Percentiles rank a stretch among this genome's conserved stretches.
Evolutionary conservation across 176 grass and related monocot genomes (phyloP).

Genomic region (Musa schizocarpa): DNA sequence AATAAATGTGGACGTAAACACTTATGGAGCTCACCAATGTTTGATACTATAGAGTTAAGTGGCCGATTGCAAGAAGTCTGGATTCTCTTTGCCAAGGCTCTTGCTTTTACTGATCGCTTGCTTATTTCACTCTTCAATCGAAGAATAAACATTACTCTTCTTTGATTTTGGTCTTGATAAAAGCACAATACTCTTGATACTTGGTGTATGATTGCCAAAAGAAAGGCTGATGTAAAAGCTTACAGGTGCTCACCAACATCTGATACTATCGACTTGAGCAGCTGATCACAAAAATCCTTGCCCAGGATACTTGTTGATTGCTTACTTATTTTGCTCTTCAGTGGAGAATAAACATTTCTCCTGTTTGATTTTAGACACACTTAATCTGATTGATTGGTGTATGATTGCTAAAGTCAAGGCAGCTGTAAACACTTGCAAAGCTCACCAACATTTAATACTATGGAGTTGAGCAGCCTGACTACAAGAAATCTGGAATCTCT

Average conservation of each 20-base stretch:
- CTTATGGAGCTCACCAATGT: conserved; percentile 68
- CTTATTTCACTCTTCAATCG: conserved; percentile 63
- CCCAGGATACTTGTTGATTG: too few relatives aligned
- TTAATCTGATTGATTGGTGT: conserved; percentile 3
- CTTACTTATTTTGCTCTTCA: too few relatives aligned
- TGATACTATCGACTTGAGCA: too few relatives aligned
- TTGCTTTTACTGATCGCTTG: conserved; percentile 55
- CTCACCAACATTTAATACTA: conserved; percentile 71
- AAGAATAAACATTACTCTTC: conserved; percentile 50
- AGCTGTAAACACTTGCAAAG: conserved; percentile 59
- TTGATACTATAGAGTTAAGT: conserved; percentile 62
- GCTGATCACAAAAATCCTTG: too few relatives aligned
- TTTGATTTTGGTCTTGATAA: conserved; percentile 54
- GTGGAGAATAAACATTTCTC: too few relatives aligned
- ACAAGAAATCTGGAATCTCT: conserved; percentile 58
- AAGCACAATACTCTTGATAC: conserved; percentile 79
- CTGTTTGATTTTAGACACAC: too few relatives aligned
- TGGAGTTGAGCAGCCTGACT: conserved; percentile 47
- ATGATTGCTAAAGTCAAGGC: conserved; percentile 38
- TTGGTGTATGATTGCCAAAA: conserved; percentile 12
- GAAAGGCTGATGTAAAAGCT: too few relatives aligned
- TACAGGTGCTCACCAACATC: too few relatives aligned
- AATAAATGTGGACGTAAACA: conserved; percentile 35
- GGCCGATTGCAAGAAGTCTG: conserved; percentile 51
- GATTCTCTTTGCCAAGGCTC: conserved; percentile 70